Base-by-base conservation (phyloP, 306 rosid genomes). In the Ziziphus jujuba region DNA sequence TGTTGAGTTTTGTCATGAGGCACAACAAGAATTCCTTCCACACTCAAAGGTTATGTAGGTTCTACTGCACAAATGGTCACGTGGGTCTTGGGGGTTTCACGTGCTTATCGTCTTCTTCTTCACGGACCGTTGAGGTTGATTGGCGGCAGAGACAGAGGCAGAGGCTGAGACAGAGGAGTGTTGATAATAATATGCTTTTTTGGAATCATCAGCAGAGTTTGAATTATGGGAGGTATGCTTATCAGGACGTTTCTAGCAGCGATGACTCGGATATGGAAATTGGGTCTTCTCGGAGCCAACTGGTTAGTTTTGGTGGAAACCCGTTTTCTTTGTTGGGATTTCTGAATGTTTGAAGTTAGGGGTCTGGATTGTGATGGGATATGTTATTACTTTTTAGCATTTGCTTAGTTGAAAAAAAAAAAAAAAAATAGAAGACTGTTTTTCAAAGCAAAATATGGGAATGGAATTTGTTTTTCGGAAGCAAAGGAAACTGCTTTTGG, bases 221-320 rank as follows among this genome's bases (percentile, higher is more conserved):
- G 40, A 63, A 58, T 56, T 92, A 85, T 23, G 96, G 97, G 6
- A 88, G 89, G 65, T 84, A 79, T 55, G 93, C 98, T 14, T 92
- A 78, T 51, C 80, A 77, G 25, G 92, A 87, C 31, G 68, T 19
- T 6, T 73, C 91, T 38, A 78, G 80, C 61, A 70, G 89, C 64
- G 97, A 90, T 11, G 98, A 92, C 0, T 86, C 96, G 23, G 97
- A 92, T 38, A 28, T 56, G 7, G 93, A 88, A 52, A 45, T 72
- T n/a, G 84, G 61, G 34, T 56, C 85, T 54, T 43, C 88, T 59
- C 81, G 23, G 69, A 81, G 77, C 53, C 87, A 86, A 75, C n/a
- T 49, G 87, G 97, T 92, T 34, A 38, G 88, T 67, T n/a, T 52
- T 16, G 5, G 33, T 45, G 13, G n/a, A n/a, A 0, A 0, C 22